Evolutionary conservation across 306 rosid genomes (phyloP).

Genomic region (Prosopis cineraria): DNA sequence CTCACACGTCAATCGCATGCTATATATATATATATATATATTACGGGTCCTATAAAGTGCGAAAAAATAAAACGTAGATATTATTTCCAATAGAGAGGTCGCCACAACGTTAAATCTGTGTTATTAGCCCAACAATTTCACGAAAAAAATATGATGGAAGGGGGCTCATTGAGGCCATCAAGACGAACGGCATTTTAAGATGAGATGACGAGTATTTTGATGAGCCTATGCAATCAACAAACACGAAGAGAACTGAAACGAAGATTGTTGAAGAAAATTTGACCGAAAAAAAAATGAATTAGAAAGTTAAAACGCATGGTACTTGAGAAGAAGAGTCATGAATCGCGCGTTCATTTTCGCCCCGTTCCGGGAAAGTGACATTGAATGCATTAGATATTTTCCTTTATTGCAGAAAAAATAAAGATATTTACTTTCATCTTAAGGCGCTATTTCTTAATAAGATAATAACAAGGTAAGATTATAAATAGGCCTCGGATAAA

Average conservation of each 20-base stretch:
- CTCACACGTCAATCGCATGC: too few species aligned
- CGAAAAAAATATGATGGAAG: neutral
- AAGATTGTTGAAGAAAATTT: neutral
- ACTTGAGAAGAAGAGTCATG: neutral
- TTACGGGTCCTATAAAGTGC: neutral
- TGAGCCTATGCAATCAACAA: neutral
- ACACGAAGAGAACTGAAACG: neutral
- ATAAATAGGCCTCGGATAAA: too few species aligned
- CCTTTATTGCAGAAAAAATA: too few species aligned
- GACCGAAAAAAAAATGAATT: neutral
- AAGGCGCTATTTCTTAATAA: too few species aligned
- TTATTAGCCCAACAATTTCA: too few species aligned
- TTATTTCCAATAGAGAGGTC: neutral
- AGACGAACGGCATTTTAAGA: neutral
- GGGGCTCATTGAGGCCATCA: neutral
- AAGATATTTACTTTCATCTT: too few species aligned
- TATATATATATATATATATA: too few species aligned
- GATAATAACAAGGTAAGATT: too few species aligned
- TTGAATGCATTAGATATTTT: too few species aligned
- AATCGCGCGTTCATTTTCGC: neutral
- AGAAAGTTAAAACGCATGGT: neutral
- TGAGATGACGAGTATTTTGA: neutral
- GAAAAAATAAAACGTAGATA: neutral
- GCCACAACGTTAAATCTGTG: neutral
- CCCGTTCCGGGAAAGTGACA: too few species aligned